Evolutionary conservation across 805 yeast genomes (phyloP).

Genomic region (Sugiyamaella floridensis): DNA sequence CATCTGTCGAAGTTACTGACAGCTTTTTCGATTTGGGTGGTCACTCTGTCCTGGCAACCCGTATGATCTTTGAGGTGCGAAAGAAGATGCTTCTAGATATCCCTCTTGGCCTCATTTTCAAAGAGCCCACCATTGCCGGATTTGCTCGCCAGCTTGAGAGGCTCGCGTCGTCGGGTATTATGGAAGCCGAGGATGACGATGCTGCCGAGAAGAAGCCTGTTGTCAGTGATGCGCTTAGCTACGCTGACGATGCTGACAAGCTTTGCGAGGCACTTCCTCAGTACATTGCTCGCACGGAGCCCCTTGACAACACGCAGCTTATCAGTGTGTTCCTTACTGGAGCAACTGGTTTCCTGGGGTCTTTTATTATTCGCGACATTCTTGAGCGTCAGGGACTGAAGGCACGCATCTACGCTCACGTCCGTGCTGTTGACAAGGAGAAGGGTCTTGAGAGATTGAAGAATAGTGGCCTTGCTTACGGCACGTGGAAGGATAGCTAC

Average conservation of each 20-base stretch:
- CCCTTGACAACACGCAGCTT: slow-evolving; percentile 33
- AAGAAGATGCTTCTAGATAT: slow-evolving; percentile 69
- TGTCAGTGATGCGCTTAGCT: slow-evolving; percentile 29
- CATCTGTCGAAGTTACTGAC: slow-evolving; percentile 67
- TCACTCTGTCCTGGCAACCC: slow-evolving; percentile 92
- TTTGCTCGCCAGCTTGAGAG: slow-evolving; percentile 70
- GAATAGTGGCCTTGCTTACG: slow-evolving; percentile 73
- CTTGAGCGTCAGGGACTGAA: slow-evolving; percentile 46
- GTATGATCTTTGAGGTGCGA: slow-evolving; percentile 90
- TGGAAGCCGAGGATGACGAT: slow-evolving; percentile 26
- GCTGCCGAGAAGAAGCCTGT: slow-evolving; percentile 28
- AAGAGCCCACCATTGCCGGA: slow-evolving; percentile 73
- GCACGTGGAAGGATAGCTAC: slow-evolving; percentile 66
- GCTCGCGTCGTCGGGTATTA: slow-evolving; percentile 39
- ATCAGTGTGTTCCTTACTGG: slow-evolving; percentile 84
- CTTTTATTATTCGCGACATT: slow-evolving; percentile 75
- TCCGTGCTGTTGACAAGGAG: slow-evolving; percentile 65
- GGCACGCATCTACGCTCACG: slow-evolving; percentile 76
- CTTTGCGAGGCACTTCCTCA: slow-evolving; percentile 37
- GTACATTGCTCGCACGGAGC: slow-evolving; percentile 41
- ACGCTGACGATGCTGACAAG: slow-evolving; percentile 67
- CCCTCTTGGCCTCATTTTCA: slow-evolving; percentile 86
- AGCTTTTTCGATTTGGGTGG: slow-evolving; percentile 98
- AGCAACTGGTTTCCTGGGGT: slow-evolving; percentile 92
- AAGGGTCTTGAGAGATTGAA: slow-evolving; percentile 72